A percentile compares a stretch with the other conserved stretches of the same genome.
Evolutionary conservation across 495 filamentous ascomycete species (phyloP).

Genomic region (Trichoderma virens): DNA sequence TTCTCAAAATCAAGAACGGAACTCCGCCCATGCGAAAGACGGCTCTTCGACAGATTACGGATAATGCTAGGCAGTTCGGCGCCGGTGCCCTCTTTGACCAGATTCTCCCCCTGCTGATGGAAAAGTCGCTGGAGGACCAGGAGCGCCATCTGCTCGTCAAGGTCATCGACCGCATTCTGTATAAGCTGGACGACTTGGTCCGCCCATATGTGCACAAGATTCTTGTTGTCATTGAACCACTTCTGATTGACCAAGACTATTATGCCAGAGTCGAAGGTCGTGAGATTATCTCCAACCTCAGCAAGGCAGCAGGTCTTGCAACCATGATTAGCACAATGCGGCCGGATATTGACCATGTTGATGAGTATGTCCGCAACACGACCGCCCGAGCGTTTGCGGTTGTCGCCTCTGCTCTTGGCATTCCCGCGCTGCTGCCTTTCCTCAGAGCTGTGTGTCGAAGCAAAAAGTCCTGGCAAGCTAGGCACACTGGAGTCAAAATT

Average conservation of each 20-base stretch:
- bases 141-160: conserved; percentile 98
- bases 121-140: conserved; percentile 96
- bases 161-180: conserved; percentile 96
- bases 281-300: conserved; percentile 96
- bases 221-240: conserved; percentile 94
- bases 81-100: conserved; percentile 95
- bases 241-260: conserved; percentile 98
- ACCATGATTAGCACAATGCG: conserved; percentile 99
- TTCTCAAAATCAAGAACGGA: conserved; percentile 98
- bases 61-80: conserved; percentile 95
- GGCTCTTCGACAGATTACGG: conserved; percentile 93
- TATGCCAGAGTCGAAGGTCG: conserved; percentile 97
- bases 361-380: conserved; percentile 99
- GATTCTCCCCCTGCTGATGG: conserved; percentile 95
- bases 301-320: conserved; percentile 92
- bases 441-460: conserved; percentile 89
- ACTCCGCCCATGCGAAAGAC: conserved; percentile 99
- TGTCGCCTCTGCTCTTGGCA: conserved; percentile 92
- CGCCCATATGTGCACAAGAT: conserved; percentile 98
- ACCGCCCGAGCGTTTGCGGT: conserved; percentile 97
- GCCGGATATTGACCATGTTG: conserved; percentile 96
- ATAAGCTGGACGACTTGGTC: conserved; percentile 96
- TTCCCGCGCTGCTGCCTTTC: conserved; percentile 92
- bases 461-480: conserved; percentile 98
- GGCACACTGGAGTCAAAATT: conserved; percentile 99